Evolutionary conservation across 495 filamentous ascomycete species (phyloP), one percentile per base, ranked within the genome.

Genomic region (Penicillium longicatenatum): DNA sequence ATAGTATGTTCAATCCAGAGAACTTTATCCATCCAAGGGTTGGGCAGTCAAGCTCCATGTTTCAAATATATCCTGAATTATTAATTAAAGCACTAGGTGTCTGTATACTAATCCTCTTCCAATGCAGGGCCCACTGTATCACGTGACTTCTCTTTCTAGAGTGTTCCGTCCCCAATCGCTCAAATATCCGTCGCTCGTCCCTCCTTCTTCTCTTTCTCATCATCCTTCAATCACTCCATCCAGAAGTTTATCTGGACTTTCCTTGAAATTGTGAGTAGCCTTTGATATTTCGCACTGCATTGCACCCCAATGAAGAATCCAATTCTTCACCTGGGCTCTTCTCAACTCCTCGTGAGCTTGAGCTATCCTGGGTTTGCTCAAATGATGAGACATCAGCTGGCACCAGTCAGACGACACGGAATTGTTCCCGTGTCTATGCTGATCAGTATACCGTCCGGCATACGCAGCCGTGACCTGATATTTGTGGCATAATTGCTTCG

Each of bases 361-460:
- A 37, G 48, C 45, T 49, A 33, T 54, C 48, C 54, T 14, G 42
- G 12, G 61, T 52, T 29, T 14, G 60, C 62, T 58, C 54, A 63
- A 52, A 79, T 79, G 76, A 79, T 76, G 76, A 79, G 64, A 79
- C 58, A 55, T 57, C 58, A 78, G 76, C 76, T 79, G 76, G 76
- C 76, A 79, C 76, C 76, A 79, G 76, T 79, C 76, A 73, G 70
- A 78, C 51, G 69, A 59, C 61, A 70, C 68, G 61, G 61, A 61
- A 57, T 61, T 57, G 62, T 64, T 53, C 53, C 41, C 48, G 57
- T 46, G 60, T 65, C 55, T 55, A 47, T 78, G 75, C 70, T 75
- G 75, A 78, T 63, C 66, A 77, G 68, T 68, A 69, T 70, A 49
- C 43, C 65, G 62, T 73, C 75, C 62, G 69, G 73, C 67, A 52